Evolutionary conservation across 129 eudicot species (phyloP).

Genomic region (Escallonia rubra): DNA sequence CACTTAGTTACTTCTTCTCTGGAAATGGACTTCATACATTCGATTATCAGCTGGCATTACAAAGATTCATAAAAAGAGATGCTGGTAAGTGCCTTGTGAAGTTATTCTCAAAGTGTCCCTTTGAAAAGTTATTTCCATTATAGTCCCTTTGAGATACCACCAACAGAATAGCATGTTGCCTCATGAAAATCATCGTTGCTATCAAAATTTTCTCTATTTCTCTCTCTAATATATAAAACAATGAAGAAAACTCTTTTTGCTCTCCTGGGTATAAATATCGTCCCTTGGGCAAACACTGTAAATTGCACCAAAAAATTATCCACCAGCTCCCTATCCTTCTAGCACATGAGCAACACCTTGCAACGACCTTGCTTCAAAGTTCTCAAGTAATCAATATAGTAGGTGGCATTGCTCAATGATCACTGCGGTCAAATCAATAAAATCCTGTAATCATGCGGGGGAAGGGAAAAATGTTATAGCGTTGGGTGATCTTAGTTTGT

Average conservation of each 20-base stretch:
- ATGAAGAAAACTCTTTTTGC: no score
- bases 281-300: neutral
- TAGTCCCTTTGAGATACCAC: neutral
- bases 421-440: neutral
- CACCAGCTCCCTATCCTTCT: neutral
- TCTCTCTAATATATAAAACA: no score
- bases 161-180: neutral
- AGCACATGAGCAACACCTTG: neutral
- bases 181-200: neutral
- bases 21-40: slow-evolving; percentile 56
- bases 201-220: neutral
- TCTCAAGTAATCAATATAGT: neutral
- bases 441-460: no score
- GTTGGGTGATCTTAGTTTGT: no score
- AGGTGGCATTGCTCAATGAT: neutral
- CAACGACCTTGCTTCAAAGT: neutral
- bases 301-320: neutral
- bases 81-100: slow-evolving; percentile 42
- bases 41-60: slow-evolving; percentile 72
- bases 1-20: slow-evolving; percentile 67
- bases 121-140: neutral
- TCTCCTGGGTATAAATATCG: neutral
- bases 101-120: slow-evolving; percentile 4
- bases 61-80: slow-evolving; percentile 36
- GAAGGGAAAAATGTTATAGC: no score